Conservation (phyloP, 1,139 yeast species). For the Geotrichum carabidarum region DNA sequence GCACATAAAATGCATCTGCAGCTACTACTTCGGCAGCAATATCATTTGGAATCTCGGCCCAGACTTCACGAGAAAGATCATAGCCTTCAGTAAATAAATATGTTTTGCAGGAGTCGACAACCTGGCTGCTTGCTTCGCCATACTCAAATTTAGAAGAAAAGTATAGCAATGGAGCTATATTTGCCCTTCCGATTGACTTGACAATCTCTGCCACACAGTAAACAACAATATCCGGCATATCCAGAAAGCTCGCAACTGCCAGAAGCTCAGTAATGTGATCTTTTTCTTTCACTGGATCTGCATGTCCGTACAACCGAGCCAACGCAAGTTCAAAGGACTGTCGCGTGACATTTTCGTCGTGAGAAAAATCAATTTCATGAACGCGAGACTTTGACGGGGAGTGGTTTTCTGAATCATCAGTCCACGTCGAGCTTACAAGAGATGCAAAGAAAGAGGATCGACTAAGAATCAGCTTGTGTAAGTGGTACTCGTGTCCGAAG, state of each 20-base stretch:
- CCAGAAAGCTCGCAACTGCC: constrained; percentile 49
- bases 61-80: constrained; percentile 41
- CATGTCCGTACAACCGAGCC: constrained; percentile 44
- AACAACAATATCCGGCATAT: constrained; percentile 44
- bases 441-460: constrained; percentile 46
- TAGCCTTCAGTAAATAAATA: constrained; percentile 46
- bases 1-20: constrained; percentile 48
- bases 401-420: constrained; percentile 6
- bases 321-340: constrained; percentile 46
- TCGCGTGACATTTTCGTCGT: constrained; percentile 41
- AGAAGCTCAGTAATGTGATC: constrained; percentile 40
- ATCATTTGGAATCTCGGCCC: constrained; percentile 46
- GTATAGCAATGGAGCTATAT: constrained; percentile 38
- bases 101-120: constrained; percentile 46
- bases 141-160: constrained; percentile 45
- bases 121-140: constrained; percentile 44
- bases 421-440: constrained; percentile 45
- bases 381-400: constrained; percentile 11
- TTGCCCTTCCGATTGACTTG: constrained; percentile 35
- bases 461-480: constrained; percentile 46
- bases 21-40: constrained; percentile 45
- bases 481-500: constrained; percentile 41
- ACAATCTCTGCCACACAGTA: constrained; percentile 42
- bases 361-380: constrained; percentile 39
- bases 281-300: constrained; percentile 35